Evolutionary conservation across 345 rosid species (phyloP).

Genomic region (Rhodamnia argentea): DNA sequence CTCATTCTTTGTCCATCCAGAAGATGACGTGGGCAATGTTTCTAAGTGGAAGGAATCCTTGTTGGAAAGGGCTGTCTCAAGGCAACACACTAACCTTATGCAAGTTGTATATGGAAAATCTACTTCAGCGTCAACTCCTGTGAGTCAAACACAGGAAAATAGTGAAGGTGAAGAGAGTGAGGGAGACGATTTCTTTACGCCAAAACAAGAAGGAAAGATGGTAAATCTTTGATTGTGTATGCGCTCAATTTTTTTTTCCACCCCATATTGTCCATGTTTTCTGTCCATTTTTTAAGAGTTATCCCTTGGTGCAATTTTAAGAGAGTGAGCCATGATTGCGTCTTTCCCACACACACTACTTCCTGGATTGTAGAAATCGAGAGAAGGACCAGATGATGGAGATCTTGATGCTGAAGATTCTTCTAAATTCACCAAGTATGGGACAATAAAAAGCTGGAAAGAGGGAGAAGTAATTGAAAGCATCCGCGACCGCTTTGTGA

Average conservation of each 20-base stretch:
- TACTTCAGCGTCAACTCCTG: slow-evolving; percentile 22
- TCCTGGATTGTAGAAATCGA: slow-evolving; percentile 31
- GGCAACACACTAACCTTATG: slow-evolving; percentile 49
- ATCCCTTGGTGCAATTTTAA: background rate
- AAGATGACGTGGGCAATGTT: slow-evolving; percentile 51
- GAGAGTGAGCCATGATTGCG: background rate
- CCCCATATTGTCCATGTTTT: background rate
- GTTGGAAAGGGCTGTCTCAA: slow-evolving; percentile 44
- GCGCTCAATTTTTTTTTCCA: background rate
- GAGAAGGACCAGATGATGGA: slow-evolving; percentile 32
- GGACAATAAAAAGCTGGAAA: slow-evolving; percentile 51
- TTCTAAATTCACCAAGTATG: slow-evolving; percentile 50
- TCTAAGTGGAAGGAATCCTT: slow-evolving; percentile 81
- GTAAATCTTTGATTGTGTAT: slow-evolving; percentile 20
- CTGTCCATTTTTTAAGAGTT: background rate
- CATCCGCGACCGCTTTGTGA: slow-evolving; percentile 80
- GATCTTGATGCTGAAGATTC: slow-evolving; percentile 49
- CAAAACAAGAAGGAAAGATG: slow-evolving; percentile 65
- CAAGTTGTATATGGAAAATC: slow-evolving; percentile 74
- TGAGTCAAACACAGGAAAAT: slow-evolving; percentile 24
- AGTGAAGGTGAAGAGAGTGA: slow-evolving; percentile 54
- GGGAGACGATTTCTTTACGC: slow-evolving; percentile 74
- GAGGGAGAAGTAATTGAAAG: slow-evolving; percentile 50
- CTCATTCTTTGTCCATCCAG: background rate
- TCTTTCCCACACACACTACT: background rate